Base-by-base conservation (phyloP, 1,284 basidiomycete genomes). In the Megacollybia platyphylla region DNA sequence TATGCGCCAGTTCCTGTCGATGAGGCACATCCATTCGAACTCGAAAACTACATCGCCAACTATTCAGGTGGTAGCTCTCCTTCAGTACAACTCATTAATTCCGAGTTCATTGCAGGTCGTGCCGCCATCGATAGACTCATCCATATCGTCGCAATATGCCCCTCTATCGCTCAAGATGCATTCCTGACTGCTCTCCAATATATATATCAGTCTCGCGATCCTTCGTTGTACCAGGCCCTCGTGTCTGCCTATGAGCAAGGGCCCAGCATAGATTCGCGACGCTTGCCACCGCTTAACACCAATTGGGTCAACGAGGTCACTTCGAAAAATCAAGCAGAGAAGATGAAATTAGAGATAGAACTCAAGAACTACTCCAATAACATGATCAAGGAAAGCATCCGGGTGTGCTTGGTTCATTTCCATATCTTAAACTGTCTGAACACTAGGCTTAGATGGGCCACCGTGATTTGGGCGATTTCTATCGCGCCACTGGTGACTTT, bases 301-400 rank as follows among this genome's bases (percentile, higher is more conserved):
- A 64, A 60, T 10, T 93, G 87, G 89, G 56, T 75, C 7, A 78
- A 87, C 27, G 68, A 76, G 46, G 72, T 67, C 13, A 64, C 64
- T 39, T 61, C 68, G 44, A 75, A 70, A 53, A 86, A 86, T 52
- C 62, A 67, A 44, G 66, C 67, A 4, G 85, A 89, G 54, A 67
- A 69, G 44, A 73, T 74, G 24, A 87, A 82, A 59, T 65, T 93
- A 41, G 87, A 91, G 59, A 79, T 87, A 7, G 90, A 93, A 59
- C 67, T 94, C 55, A 90, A 89, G 71, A 85, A 83, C 10, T 92
- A 92, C 55, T 71, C 79, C 47, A 88, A 85, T 54, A 93, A 91
- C 56, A 80, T 91, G 75, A 91, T 93, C 65, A 92, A 91, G 60
- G 91, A 94, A 68, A 90, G 87, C 67, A 89, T 91, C 52, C 70